phyloP scores from a whole-genome alignment of 306 rosid genomes.

The Alnus rubra region DNA sequence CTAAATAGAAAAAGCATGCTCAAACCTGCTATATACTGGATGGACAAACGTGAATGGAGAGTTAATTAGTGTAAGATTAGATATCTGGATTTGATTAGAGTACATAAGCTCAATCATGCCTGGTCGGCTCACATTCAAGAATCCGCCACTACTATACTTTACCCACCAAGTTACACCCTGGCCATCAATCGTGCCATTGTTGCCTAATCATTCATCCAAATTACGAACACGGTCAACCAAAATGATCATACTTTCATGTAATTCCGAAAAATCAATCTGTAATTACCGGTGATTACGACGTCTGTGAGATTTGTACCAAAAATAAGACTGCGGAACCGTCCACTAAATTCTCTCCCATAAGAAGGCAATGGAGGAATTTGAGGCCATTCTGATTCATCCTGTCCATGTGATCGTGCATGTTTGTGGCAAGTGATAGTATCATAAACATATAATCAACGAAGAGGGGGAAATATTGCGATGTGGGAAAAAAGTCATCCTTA shows the following conservation, averaged over 20 bases:
- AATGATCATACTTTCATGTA: no score
- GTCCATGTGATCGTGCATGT: constrained; percentile 5
- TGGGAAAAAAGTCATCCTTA: neutral
- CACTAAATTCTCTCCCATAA: constrained; percentile 59
- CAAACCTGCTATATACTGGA: constrained; percentile 68
- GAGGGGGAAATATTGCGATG: no score
- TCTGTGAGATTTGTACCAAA: constrained; percentile 79
- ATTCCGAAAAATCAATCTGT: no score
- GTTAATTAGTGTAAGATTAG: constrained; percentile 54
- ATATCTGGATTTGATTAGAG: constrained; percentile 58
- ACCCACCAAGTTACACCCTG: constrained; percentile 79
- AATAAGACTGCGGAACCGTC: constrained; percentile 64
- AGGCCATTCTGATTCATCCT: constrained; percentile 77
- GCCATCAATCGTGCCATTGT: constrained; percentile 79
- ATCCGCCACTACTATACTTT: constrained; percentile 31
- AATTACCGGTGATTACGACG: constrained; percentile 70
- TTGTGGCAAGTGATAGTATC: neutral
- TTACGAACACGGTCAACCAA: no score
- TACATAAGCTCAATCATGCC: constrained; percentile 71
- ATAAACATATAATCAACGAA: neutral
- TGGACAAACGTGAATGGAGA: constrained; percentile 79
- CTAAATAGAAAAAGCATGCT: neutral
- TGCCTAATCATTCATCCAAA: constrained; percentile 33
- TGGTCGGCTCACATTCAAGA: constrained; percentile 50
- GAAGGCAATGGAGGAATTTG: constrained; percentile 47